Conservation (phyloP, 1,139 yeast genomes). For the Scheffersomyces parashehatae region DNA sequence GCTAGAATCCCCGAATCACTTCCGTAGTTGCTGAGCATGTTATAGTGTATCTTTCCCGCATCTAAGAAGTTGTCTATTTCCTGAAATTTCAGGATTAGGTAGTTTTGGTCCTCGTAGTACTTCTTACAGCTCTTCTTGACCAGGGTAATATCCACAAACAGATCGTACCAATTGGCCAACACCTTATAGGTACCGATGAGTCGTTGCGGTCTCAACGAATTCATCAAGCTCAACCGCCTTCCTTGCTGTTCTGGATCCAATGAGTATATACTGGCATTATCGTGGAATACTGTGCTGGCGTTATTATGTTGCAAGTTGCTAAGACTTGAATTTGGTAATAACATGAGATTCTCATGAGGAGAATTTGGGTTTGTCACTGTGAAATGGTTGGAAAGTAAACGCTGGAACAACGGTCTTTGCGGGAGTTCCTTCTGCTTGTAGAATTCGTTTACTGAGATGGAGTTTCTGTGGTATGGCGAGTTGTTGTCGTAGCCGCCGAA, state of each 20-base stretch:
- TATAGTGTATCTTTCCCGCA: constrained; percentile 63
- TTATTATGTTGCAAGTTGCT: constrained; percentile 8
- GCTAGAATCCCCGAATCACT: constrained; percentile 26
- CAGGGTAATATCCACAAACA: constrained; percentile 21
- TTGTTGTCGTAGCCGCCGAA: constrained; percentile 4
- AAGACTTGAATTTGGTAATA: constrained; percentile 4
- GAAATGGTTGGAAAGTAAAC: constrained; percentile 30
- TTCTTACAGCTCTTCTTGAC: constrained; percentile 23
- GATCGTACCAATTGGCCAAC: constrained; percentile 50
- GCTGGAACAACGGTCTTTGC: constrained; percentile 26
- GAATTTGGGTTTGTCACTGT: constrained; percentile 34
- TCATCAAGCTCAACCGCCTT: constrained; percentile 29
- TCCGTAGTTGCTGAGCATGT: constrained; percentile 61
- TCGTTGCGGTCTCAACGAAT: constrained; percentile 52
- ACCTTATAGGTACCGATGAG: constrained; percentile 56
- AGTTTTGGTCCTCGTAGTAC: constrained; percentile 57
- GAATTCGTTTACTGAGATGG: constrained; percentile 7
- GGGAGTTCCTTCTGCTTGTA: background rate
- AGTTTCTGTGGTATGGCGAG: constrained; percentile 4
- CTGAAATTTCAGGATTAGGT: constrained; percentile 53
- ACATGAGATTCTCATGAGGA: constrained; percentile 13
- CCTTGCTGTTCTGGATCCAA: constrained; percentile 23
- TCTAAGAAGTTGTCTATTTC: constrained; percentile 70
- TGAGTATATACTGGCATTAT: constrained; percentile 18
- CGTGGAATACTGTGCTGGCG: constrained; percentile 10